phyloP scores from a whole-genome alignment of 2,329 filamentous ascomycete genomes.

The Trichoderma asperellum region DNA sequence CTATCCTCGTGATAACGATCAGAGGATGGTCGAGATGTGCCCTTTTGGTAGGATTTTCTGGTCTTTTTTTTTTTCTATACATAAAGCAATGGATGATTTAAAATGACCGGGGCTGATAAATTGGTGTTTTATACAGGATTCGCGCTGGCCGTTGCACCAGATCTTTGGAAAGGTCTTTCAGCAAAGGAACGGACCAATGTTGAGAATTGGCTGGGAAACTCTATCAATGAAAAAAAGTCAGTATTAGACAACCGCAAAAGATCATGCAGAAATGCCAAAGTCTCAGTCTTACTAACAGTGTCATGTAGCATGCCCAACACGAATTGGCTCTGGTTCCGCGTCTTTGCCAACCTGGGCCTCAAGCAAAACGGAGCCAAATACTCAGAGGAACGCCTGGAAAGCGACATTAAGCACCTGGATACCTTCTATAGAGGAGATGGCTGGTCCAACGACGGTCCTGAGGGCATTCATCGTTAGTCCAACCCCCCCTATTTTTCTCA shows the following conservation, averaged over 20 bases:
- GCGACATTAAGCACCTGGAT: slow-evolving; percentile 76
- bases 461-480: slow-evolving; percentile 67
- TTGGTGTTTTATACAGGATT: slow-evolving; percentile 52
- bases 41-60: slow-evolving; percentile 59
- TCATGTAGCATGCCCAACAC: slow-evolving; percentile 68
- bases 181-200: slow-evolving; percentile 67
- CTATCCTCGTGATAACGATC: slow-evolving; percentile 71
- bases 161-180: slow-evolving; percentile 68
- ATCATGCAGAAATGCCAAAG: neutral
- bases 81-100: neutral
- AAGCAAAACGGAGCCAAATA: slow-evolving; percentile 75
- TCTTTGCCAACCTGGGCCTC: slow-evolving; percentile 79
- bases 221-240: slow-evolving; percentile 75
- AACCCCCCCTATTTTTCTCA: neutral
- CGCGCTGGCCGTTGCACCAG: slow-evolving; percentile 68
- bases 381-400: slow-evolving; percentile 69
- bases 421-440: slow-evolving; percentile 82
- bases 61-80: neutral
- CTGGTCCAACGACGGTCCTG: slow-evolving; percentile 82
- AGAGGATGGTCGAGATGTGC: slow-evolving; percentile 75
- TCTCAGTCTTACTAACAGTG: neutral
- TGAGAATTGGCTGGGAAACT: slow-evolving; percentile 72
- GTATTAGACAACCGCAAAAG: slow-evolving; percentile 24
- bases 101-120: neutral
- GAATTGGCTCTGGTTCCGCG: slow-evolving; percentile 79